These are phyloP conservation scores for Sergeia podlipaevii DNA, from an alignment of 208 protist genomes.

Conservation along the genomic window DNA sequence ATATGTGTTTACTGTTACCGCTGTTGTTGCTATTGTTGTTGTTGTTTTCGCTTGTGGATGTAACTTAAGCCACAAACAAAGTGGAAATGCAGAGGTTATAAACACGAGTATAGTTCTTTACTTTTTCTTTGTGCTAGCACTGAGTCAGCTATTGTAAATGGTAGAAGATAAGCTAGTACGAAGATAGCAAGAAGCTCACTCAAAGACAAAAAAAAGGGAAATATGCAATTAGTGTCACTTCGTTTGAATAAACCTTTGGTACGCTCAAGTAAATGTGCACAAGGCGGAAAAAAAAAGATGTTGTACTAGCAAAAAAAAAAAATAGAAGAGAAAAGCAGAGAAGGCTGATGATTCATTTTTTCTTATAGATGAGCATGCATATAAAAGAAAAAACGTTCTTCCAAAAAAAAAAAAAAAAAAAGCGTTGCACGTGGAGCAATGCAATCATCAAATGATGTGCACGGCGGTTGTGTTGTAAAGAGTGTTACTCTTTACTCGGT, in stretches of 20 bases:
- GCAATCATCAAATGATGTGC: too few relatives aligned
- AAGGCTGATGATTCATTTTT: slow-evolving; percentile 3
- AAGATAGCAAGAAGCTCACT: not conserved
- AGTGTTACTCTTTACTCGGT: too few relatives aligned
- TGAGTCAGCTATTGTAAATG: slow-evolving; percentile 1
- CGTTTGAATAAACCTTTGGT: not conserved
- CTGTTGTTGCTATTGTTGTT: too few relatives aligned
- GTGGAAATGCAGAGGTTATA: too few relatives aligned
- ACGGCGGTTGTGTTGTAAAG: too few relatives aligned
- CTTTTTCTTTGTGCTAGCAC: not conserved
- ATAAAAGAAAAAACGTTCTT: slow-evolving; percentile 2
- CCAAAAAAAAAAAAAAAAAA: slow-evolving; percentile 7
- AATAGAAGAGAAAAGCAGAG: slow-evolving; percentile 9
- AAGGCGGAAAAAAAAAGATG: too few relatives aligned
- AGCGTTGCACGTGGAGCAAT: not conserved
- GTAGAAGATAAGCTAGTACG: slow-evolving; percentile 7
- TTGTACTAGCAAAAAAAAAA: slow-evolving; percentile 6
- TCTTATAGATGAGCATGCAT: not conserved
- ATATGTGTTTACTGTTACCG: too few relatives aligned
- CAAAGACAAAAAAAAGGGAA: not conserved
- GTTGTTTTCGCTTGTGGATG: too few relatives aligned
- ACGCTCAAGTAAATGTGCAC: not conserved
- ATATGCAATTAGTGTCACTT: slow-evolving; percentile 1
- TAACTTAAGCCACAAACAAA: too few relatives aligned
- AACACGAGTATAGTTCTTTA: too few relatives aligned